phyloP scores from a whole-genome alignment of 129 eudicot genomes.

The Tagetes patula region DNA sequence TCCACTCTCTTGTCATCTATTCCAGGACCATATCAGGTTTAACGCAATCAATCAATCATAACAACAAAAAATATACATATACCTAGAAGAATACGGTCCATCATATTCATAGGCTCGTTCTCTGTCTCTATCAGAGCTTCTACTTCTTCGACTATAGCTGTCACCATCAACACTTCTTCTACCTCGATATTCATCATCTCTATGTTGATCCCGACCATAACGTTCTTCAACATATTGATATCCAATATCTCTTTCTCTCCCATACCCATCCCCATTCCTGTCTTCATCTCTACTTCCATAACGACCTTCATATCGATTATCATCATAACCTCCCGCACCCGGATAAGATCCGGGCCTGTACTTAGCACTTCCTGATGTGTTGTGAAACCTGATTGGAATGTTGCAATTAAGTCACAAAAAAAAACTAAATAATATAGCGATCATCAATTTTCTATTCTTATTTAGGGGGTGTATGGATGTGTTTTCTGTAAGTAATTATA shows the following conservation, averaged over 20 bases:
- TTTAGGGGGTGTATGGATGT: neutral
- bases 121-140: constrained; percentile 78
- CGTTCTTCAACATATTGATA: constrained; percentile 68
- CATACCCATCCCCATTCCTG: constrained; percentile 58
- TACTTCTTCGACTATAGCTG: constrained; percentile 63
- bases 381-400: constrained; percentile 70
- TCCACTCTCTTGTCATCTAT: constrained; percentile 1
- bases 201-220: constrained; percentile 53
- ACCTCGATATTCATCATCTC: constrained; percentile 84
- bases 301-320: constrained; percentile 54
- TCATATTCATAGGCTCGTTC: constrained; percentile 76
- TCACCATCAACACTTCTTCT: constrained; percentile 73
- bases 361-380: constrained; percentile 59
- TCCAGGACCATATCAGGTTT: neutral
- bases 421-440: neutral
- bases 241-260: constrained; percentile 62
- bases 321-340: constrained; percentile 58
- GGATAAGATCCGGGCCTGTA: constrained; percentile 71
- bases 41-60: neutral
- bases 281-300: constrained; percentile 68
- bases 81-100: constrained; percentile 87
- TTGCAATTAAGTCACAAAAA: neutral
- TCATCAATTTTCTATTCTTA: neutral
- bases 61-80: constrained; percentile 7
- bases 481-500: neutral